Base-by-base conservation (phyloP, 2,329 filamentous ascomycete genomes). In the Paraphaeosphaeria minitans region DNA sequence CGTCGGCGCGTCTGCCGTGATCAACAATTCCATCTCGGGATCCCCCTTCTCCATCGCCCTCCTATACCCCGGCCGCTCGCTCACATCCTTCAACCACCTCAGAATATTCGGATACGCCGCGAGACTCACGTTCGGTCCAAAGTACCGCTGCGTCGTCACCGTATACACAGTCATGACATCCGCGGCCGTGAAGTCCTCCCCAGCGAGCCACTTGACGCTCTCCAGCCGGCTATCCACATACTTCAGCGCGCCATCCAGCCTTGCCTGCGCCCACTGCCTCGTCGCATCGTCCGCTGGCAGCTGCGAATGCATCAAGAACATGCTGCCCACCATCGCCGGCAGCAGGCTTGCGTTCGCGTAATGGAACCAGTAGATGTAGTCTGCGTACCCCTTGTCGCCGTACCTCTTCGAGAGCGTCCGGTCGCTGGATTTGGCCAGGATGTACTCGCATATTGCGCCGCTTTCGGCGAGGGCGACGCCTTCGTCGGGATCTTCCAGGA, bases 291-390 rank as follows among this genome's bases (percentile, higher is more conserved):
- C 60, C 5, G 71, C 65, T 3, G 60, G 55, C 1, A 74, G 67
- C 4, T 62, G 24, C 0, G 68, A 69, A 12, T 69, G 55, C 6
- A 61, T 52, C 48, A 77, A 52, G 7, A 68, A 65, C 63, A 76
- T 75, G 39, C 63, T 56, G 2, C 60, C 53, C 60, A 73, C 60
- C 47, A 79, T 58, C 3, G 68, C 64, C 0, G 77, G 74, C 58
- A 78, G 76, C 4, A 80, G 53, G 0, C 69, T 75, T 7, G 71
- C 78, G 13, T 79, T 75, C 9, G 78, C 78, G 67, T 79, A 87
- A 68, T 88, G 84, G 66, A 84, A 84, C 84, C 84, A 89, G 76
- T 85, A 87, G 0, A 89, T 66, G 60, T 85, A 89, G 52, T 86
- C 80, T 3, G 82, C 75, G 61, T 87, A 89, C 27, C 78, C 77